These are phyloP conservation scores for Pestalotiopsis sp. DNA, from an alignment of 2,329 filamentous ascomycete species.

Conservation along the genomic window DNA sequence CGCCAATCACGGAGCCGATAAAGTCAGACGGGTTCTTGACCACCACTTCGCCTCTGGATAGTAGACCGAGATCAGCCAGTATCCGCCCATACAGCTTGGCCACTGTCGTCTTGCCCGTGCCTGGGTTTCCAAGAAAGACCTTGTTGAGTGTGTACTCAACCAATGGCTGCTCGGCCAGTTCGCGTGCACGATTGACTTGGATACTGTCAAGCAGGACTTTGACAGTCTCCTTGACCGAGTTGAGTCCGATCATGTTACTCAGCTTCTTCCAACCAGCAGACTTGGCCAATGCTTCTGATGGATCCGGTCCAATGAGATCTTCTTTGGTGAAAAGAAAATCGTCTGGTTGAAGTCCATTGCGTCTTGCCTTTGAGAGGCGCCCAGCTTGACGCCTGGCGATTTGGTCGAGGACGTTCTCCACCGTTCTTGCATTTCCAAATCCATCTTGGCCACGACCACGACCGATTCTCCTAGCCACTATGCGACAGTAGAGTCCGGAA, in stretches of 20 bases:
- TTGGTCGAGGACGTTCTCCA: conserved; percentile 62
- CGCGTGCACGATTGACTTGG: conserved; percentile 29
- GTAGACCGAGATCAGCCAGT: conserved; percentile 40
- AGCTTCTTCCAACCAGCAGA: conserved; percentile 32
- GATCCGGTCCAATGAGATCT: conserved; percentile 67
- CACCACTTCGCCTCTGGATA: conserved; percentile 50
- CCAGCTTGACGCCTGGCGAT: conserved; percentile 63
- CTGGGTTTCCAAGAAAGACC: conserved; percentile 32
- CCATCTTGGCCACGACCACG: conserved; percentile 64
- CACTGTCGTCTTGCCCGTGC: conserved; percentile 34
- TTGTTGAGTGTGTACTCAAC: conserved; percentile 29
- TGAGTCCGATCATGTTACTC: conserved; percentile 31
- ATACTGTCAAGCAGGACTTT: conserved; percentile 40
- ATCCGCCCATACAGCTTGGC: conserved; percentile 33
- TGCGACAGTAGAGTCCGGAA: conserved; percentile 64
- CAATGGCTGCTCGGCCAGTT: conserved; percentile 27
- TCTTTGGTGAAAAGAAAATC: conserved; percentile 65
- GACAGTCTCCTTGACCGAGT: conserved; percentile 36
- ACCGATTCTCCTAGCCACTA: conserved; percentile 64
- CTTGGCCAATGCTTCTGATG: conserved; percentile 16
- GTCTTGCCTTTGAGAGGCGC: conserved; percentile 53
- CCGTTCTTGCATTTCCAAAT: conserved; percentile 73
- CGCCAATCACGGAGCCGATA: conserved; percentile 63
- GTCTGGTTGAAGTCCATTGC: conserved; percentile 45
- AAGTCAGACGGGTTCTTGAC: conserved; percentile 77